Conservation (phyloP, 2,329 filamentous ascomycete genomes). For the Lachnellula occidentalis region DNA sequence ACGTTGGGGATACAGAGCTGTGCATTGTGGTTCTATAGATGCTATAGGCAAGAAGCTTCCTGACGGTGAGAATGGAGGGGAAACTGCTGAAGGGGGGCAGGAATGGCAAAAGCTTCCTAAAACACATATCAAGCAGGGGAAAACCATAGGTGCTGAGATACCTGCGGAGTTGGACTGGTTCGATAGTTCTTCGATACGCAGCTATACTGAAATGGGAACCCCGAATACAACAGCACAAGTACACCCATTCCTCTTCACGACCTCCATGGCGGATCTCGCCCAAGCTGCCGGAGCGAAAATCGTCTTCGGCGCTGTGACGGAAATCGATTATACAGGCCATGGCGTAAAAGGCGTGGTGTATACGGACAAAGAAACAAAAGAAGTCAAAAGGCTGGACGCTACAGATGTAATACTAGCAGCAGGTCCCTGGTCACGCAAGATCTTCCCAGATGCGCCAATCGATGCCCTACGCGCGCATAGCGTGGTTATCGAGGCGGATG, state of each 20-base stretch:
- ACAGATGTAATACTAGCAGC: slow-evolving; percentile 38
- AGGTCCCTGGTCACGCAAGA: slow-evolving; percentile 56
- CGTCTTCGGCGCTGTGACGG: slow-evolving; percentile 61
- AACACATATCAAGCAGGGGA: slow-evolving; percentile 43
- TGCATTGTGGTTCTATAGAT: slow-evolving; percentile 59
- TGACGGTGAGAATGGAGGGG: slow-evolving; percentile 3
- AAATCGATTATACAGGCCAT: slow-evolving; percentile 52
- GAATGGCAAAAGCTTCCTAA: slow-evolving; percentile 59
- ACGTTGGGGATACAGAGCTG: slow-evolving; percentile 78
- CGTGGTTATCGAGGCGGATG: slow-evolving; percentile 57
- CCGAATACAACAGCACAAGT: slow-evolving; percentile 83
- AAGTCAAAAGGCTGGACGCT: slow-evolving; percentile 46
- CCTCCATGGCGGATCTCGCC: slow-evolving; percentile 72
- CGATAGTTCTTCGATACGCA: slow-evolving; percentile 55
- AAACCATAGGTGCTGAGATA: slow-evolving; percentile 51
- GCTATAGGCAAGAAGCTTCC: slow-evolving; percentile 19
- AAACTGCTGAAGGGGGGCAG: slow-evolving; percentile 26
- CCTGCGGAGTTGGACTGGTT: slow-evolving; percentile 85
- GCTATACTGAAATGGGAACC: slow-evolving; percentile 80
- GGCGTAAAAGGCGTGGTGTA: slow-evolving; percentile 67
- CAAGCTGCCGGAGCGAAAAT: slow-evolving; percentile 63
- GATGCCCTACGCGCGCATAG: slow-evolving; percentile 58
- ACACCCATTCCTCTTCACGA: slow-evolving; percentile 88
- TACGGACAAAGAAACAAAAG: slow-evolving; percentile 43
- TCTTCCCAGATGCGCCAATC: slow-evolving; percentile 54